Percentiles rank a stretch among this genome's conserved stretches.
Evolutionary conservation across 768 basidiomycete species (phyloP).

Genomic region (Russula dissimulans): DNA sequence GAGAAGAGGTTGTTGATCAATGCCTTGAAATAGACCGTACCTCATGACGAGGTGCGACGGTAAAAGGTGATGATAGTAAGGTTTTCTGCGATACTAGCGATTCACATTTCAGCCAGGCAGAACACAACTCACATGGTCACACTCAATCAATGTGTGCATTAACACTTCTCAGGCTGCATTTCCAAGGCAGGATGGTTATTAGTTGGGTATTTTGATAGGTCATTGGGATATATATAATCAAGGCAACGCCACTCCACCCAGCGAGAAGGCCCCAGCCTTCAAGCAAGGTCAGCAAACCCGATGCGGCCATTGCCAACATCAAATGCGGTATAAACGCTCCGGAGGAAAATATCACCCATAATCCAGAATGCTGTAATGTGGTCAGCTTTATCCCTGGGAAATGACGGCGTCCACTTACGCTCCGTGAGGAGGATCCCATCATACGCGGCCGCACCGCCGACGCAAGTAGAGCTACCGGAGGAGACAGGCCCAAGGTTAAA

Average conservation of each 20-base stretch:
- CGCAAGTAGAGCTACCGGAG: neutral
- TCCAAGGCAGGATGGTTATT: neutral
- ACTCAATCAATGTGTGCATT: neutral
- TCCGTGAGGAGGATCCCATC: accelerated
- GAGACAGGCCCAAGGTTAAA: neutral
- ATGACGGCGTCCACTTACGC: neutral
- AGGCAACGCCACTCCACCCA: neutral
- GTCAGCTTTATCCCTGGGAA: neutral
- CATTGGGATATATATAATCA: neutral
- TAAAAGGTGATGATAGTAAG: too few species aligned
- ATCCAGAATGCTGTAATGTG: neutral
- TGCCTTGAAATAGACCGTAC: too few species aligned
- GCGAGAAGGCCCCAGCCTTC: neutral
- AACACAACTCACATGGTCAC: too few species aligned
- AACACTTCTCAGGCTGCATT: neutral
- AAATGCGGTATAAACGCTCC: neutral
- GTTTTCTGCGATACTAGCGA: too few species aligned
- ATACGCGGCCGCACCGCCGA: neutral
- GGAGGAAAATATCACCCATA: neutral
- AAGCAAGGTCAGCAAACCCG: neutral
- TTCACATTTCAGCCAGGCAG: too few species aligned
- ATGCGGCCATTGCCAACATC: neutral
- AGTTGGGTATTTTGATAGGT: neutral
- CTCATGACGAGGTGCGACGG: too few species aligned
- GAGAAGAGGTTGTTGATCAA: too few species aligned